phyloP scores from a whole-genome alignment of 2,329 filamentous ascomycete species.

The Trichophyton schoenleinii region DNA sequence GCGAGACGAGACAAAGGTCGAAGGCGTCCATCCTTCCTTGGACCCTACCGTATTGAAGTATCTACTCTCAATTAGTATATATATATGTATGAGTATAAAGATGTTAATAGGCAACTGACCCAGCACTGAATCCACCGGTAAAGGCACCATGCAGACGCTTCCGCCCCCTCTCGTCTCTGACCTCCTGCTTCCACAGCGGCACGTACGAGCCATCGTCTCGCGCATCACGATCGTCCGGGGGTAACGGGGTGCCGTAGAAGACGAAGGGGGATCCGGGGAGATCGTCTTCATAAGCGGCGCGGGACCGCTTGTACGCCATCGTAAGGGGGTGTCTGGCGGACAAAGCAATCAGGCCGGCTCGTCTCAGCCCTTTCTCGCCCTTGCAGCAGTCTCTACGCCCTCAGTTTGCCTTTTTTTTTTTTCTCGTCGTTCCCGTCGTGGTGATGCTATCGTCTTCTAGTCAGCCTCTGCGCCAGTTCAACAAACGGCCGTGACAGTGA shows the following conservation, averaged over 20 bases:
- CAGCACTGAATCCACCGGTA: conserved; percentile 91
- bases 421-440: too few relatives aligned
- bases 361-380: background rate
- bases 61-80: conserved; percentile 33
- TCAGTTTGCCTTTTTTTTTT: too few relatives aligned
- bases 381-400: too few relatives aligned
- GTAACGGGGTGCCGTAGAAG: conserved; percentile 72
- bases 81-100: too few relatives aligned
- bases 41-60: conserved; percentile 98
- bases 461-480: too few relatives aligned
- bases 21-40: conserved; percentile 93
- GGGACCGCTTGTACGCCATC: conserved; percentile 72
- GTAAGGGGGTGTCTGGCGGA: background rate
- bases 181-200: conserved; percentile 96
- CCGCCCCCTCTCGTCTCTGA: conserved; percentile 79
- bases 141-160: conserved; percentile 92
- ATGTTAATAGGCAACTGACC: conserved; percentile 43
- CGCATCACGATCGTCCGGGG: conserved; percentile 58
- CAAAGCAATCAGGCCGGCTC: background rate
- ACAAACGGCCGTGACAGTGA: too few relatives aligned
- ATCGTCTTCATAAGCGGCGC: conserved; percentile 65
- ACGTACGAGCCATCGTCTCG: conserved; percentile 87
- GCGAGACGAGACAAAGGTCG: conserved; percentile 83
- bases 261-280: conserved; percentile 58
- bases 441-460: too few relatives aligned